phyloP scores from a whole-genome alignment of 1,139 yeast genomes.

The Geotrichum histeridarum region DNA sequence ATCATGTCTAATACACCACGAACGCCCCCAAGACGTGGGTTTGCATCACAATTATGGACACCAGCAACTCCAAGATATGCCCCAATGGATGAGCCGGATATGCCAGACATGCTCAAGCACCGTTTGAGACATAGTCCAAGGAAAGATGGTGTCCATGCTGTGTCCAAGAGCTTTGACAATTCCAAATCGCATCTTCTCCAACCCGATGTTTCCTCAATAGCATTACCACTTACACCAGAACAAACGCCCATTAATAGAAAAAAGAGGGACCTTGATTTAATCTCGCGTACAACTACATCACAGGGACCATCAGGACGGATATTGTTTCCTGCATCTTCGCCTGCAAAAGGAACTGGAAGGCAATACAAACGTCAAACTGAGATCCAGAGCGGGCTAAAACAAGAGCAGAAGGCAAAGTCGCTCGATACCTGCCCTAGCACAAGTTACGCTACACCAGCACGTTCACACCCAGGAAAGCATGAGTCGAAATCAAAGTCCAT shows the following conservation, averaged over 20 bases:
- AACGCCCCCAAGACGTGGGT: conserved; percentile 32
- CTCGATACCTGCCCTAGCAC: conserved; percentile 2
- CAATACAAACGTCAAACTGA: conserved; percentile 8
- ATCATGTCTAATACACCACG: conserved; percentile 23
- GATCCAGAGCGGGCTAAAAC: background rate
- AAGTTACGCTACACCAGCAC: background rate
- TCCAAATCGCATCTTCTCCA: background rate
- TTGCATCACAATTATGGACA: conserved; percentile 27
- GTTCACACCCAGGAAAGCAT: background rate
- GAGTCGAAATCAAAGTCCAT: background rate
- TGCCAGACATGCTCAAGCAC: conserved; percentile 8
- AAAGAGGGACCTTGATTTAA: conserved; percentile 15
- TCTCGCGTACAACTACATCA: conserved; percentile 2
- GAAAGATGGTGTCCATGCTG: background rate
- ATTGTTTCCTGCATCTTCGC: conserved; percentile 16
- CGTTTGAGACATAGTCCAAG: background rate
- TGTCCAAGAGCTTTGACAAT: background rate
- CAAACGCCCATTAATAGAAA: conserved; percentile 20
- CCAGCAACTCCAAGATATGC: conserved; percentile 39
- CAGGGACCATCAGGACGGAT: conserved; percentile 13
- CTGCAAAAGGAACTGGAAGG: conserved; percentile 20
- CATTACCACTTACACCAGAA: conserved; percentile 21
- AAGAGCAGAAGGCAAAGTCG: background rate
- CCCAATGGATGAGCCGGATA: conserved; percentile 36
- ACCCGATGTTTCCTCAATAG: conserved; percentile 1